phyloP scores from a whole-genome alignment of 805 yeast species.

The Isabelozyma gotoi region DNA sequence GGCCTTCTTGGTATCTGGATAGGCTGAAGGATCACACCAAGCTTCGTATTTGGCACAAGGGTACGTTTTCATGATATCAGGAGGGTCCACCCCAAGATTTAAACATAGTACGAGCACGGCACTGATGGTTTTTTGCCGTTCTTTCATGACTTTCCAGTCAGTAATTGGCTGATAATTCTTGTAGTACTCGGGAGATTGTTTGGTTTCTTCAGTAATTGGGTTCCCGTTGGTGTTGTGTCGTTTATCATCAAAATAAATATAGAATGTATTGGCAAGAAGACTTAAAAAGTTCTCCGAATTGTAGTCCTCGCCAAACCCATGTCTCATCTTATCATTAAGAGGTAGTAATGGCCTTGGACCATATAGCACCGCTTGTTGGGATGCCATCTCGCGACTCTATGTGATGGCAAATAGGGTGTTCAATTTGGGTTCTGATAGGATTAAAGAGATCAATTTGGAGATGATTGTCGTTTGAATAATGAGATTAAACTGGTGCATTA shows the following conservation, averaged over 20 bases:
- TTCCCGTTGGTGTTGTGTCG: constrained; percentile 89
- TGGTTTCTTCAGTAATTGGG: constrained; percentile 62
- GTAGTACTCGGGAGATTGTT: constrained; percentile 32
- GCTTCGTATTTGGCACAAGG: constrained; percentile 92
- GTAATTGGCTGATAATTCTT: constrained; percentile 66
- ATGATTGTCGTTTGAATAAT: not conserved
- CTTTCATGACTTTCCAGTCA: constrained; percentile 91
- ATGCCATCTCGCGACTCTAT: not conserved
- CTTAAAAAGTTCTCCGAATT: constrained; percentile 55
- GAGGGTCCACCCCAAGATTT: constrained; percentile 95
- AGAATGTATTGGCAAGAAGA: constrained; percentile 64
- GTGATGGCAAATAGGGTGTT: not conserved
- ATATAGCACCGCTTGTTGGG: constrained; percentile 11
- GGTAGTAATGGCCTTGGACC: constrained; percentile 44
- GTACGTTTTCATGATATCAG: constrained; percentile 88
- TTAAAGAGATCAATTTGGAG: not conserved
- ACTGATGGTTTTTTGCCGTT: constrained; percentile 86
- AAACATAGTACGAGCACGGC: constrained; percentile 91
- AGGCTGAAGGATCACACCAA: constrained; percentile 85
- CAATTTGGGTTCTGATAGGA: no score
- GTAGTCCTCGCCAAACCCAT: constrained; percentile 65
- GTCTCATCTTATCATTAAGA: constrained; percentile 57
- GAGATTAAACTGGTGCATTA: no score
- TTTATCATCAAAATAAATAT: constrained; percentile 86
- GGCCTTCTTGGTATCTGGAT: constrained; percentile 85